These are phyloP conservation scores for Carex kokanica DNA, from an alignment of 176 grass and related monocot species.

Conservation along the genomic window DNA sequence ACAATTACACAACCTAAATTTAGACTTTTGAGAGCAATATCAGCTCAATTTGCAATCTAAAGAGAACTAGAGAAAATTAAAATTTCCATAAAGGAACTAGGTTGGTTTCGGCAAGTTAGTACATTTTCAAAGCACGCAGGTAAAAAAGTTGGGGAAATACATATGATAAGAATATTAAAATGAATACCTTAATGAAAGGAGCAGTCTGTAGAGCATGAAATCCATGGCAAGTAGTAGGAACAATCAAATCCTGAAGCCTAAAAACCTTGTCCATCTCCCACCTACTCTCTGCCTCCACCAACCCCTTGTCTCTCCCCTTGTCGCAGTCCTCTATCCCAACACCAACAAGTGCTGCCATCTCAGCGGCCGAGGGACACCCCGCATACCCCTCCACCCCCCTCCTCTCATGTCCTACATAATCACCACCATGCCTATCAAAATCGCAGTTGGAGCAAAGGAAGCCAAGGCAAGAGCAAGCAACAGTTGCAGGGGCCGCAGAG, in stretches of 20 bases:
- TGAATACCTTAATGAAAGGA: conserved; percentile 44
- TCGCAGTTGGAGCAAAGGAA: conserved; percentile 76
- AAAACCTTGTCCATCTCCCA: conserved; percentile 57
- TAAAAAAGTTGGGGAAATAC: not conserved
- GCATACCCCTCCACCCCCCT: conserved; percentile 52
- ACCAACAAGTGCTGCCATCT: conserved; percentile 44
- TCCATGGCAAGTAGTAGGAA: conserved; percentile 69
- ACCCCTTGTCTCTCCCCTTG: conserved; percentile 26
- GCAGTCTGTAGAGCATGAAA: conserved; percentile 50
- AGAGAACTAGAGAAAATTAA: no score
- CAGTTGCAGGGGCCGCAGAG: conserved; percentile 29
- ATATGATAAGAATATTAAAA: not conserved
- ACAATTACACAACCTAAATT: not conserved
- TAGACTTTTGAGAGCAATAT: no score
- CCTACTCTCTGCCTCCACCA: not conserved
- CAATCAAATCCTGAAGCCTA: conserved; percentile 53
- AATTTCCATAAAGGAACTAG: not conserved
- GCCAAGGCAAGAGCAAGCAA: conserved; percentile 7
- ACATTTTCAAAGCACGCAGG: not conserved
- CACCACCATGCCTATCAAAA: conserved; percentile 35
- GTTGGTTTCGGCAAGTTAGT: not conserved
- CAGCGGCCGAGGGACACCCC: conserved; percentile 51
- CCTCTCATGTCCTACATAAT: conserved; percentile 27
- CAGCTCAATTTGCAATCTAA: no score
- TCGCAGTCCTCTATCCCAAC: conserved; percentile 26